phyloP scores from a whole-genome alignment of 257 asterid genomes.

The Rhazya stricta region DNA sequence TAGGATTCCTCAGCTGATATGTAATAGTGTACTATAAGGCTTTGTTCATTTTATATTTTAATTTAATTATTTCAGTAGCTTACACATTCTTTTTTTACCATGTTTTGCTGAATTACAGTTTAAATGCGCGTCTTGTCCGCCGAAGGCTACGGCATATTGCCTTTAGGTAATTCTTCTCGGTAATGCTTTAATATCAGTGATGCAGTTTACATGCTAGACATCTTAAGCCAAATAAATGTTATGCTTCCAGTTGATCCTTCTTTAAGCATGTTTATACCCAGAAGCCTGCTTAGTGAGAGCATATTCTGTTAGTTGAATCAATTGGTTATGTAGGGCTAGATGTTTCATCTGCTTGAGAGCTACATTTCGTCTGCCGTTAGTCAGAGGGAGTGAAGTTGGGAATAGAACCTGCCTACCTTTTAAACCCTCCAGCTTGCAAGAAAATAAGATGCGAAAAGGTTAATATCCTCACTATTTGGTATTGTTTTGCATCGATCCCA shows the following conservation, averaged over 20 bases:
- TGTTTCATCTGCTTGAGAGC: background rate
- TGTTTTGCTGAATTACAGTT: conserved; percentile 42
- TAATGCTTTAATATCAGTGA: background rate
- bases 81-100: background rate
- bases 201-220: background rate
- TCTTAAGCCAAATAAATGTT: background rate
- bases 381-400: background rate
- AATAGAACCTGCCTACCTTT: background rate
- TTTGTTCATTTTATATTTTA: background rate
- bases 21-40: background rate
- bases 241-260: background rate
- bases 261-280: background rate
- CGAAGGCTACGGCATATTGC: conserved; percentile 87
- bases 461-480: background rate
- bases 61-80: background rate
- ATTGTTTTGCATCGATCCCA: background rate
- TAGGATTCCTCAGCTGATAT: background rate
- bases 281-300: background rate
- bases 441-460: background rate
- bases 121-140: conserved; percentile 81
- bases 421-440: background rate
- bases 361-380: background rate
- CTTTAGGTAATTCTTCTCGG: conserved; percentile 49
- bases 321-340: background rate
- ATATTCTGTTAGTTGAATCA: background rate